phyloP scores from a whole-genome alignment of 176 grass and related monocot species.

The Ampelocalamus luodianensis region DNA sequence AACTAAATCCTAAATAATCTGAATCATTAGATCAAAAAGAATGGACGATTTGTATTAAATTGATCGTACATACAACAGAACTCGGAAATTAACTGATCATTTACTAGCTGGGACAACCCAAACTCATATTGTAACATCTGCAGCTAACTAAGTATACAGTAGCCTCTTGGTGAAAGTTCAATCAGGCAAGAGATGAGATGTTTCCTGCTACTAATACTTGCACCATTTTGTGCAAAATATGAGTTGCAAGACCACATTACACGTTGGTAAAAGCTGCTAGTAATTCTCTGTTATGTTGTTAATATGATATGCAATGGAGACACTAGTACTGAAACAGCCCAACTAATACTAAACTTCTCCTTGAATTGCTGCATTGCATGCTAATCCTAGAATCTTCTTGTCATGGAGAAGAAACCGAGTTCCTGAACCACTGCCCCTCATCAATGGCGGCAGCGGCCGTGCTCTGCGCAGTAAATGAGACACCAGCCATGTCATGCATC shows the following conservation, averaged over 20 bases:
- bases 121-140: not conserved
- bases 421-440: slow-evolving; percentile 52
- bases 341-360: not conserved
- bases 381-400: slow-evolving; percentile 7
- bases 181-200: not conserved
- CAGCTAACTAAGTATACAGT: not conserved
- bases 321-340: not conserved
- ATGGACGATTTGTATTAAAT: no score
- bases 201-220: not conserved
- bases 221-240: not conserved
- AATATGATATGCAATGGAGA: not conserved
- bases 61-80: no score
- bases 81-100: not conserved
- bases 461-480: slow-evolving; percentile 54
- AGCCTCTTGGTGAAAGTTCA: not conserved
- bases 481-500: slow-evolving; percentile 39
- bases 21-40: no score
- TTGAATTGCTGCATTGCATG: not conserved
- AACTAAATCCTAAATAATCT: no score
- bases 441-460: slow-evolving; percentile 66
- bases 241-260: not conserved
- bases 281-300: not conserved
- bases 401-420: slow-evolving; percentile 46
- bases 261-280: not conserved
- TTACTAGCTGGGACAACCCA: not conserved